Evolutionary conservation across 306 rosid species (phyloP).

Genomic region (Vigna hirtella): DNA sequence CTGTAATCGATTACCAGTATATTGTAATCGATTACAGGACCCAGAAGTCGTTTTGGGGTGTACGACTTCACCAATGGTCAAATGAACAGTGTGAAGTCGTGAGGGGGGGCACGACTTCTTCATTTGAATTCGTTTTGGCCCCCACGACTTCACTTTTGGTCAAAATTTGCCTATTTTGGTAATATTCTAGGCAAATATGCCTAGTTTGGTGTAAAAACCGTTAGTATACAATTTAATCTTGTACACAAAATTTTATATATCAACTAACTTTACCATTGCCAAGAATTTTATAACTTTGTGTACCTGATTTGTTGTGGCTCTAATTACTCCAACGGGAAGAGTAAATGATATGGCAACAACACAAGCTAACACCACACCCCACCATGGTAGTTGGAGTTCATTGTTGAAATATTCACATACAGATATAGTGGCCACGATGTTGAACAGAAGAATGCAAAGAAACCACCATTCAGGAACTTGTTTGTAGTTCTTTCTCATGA

Average conservation of each 20-base stretch:
- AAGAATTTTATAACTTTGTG: neutral
- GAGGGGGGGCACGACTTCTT: no score
- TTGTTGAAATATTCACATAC: constrained; percentile 66
- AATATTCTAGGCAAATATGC: no score
- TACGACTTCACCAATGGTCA: no score
- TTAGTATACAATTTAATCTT: neutral
- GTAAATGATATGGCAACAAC: constrained; percentile 69
- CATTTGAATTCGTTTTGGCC: no score
- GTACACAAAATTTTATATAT: neutral
- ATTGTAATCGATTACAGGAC: no score
- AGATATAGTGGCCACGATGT: constrained; percentile 59
- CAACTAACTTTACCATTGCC: neutral
- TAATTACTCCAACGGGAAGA: constrained; percentile 78
- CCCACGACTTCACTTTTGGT: no score
- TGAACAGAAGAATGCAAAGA: constrained; percentile 63
- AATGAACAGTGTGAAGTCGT: no score
- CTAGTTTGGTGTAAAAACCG: no score
- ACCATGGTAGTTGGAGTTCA: constrained; percentile 83
- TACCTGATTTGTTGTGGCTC: constrained; percentile 88
- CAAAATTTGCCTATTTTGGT: no score
- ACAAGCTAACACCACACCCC: constrained; percentile 86
- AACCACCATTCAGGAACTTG: constrained; percentile 94
- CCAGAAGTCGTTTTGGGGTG: no score
- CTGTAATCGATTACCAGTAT: no score
- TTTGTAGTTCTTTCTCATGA: constrained; percentile 67